Evolutionary conservation across 1,284 basidiomycete genomes (phyloP).

Genomic region (Ustilago bromivora): DNA sequence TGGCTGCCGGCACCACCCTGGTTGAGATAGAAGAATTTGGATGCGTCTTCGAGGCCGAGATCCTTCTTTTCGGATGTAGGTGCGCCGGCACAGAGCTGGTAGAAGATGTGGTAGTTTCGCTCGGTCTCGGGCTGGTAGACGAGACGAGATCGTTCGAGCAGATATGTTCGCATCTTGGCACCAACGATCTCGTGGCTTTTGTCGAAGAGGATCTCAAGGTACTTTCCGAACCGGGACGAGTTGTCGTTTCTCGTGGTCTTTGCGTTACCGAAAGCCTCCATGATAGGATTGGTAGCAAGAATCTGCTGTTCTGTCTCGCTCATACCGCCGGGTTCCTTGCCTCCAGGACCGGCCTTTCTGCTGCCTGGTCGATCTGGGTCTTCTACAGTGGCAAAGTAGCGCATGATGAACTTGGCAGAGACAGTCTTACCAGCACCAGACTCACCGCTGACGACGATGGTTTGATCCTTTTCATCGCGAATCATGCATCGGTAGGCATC

Average conservation of each 20-base stretch:
- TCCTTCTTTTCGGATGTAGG: conserved; percentile 95
- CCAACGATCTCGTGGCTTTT: conserved; percentile 95
- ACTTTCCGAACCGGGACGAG: conserved; percentile 98
- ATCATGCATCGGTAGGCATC: conserved; percentile 99
- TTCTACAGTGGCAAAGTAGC: conserved; percentile 97
- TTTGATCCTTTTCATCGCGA: conserved; percentile 93
- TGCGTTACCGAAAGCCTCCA: conserved; percentile 98
- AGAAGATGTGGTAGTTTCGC: conserved; percentile 99
- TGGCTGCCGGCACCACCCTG: conserved; percentile 92
- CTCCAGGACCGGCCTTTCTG: conserved; percentile 64
- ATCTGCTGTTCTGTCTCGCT: conserved; percentile 97
- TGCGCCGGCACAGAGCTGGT: conserved; percentile 97
- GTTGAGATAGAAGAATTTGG: conserved; percentile 89
- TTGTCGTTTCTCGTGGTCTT: conserved; percentile 99
- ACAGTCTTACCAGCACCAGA: conserved; percentile 99
- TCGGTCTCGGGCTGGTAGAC: conserved; percentile 94
- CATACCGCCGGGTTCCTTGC: conserved; percentile 77
- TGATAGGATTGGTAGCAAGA: conserved; percentile 96
- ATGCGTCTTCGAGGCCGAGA: conserved; percentile 86
- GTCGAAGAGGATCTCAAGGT: conserved; percentile 99
- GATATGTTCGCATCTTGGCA: conserved; percentile 95
- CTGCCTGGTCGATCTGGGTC: conserved; percentile 75
- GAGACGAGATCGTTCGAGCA: conserved; percentile 94
- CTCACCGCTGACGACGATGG: conserved; percentile 98
- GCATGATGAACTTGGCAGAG: conserved; percentile 99